A percentile compares a stretch with the other conserved stretches of the same genome.
phyloP scores from a whole-genome alignment of 2,329 filamentous ascomycete species.

The Capronia coronata region DNA sequence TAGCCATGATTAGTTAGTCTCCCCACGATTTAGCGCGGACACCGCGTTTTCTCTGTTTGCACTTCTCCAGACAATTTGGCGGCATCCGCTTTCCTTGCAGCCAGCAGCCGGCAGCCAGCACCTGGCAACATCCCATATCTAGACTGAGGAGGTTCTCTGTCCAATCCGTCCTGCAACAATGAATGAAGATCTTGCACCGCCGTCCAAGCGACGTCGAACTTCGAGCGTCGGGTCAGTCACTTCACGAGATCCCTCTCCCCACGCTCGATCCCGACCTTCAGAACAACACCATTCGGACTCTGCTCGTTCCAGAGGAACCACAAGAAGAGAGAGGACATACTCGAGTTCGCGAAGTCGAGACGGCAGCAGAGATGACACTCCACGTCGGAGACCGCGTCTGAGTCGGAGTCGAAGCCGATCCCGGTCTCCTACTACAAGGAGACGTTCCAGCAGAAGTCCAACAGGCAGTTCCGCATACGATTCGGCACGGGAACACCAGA shows the following conservation, averaged over 20 bases:
- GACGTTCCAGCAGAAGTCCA: constrained; percentile 12
- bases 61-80: background rate
- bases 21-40: background rate
- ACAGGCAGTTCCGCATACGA: constrained; percentile 19
- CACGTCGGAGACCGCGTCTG: constrained; percentile 8
- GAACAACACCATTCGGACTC: constrained; percentile 8
- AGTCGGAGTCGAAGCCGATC: background rate
- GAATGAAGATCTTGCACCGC: constrained; percentile 15
- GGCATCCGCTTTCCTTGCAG: no score
- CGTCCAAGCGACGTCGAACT: constrained; percentile 23
- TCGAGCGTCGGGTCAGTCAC: constrained; percentile 20
- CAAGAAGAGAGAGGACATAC: constrained; percentile 14
- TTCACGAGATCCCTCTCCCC: constrained; percentile 8
- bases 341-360: constrained; percentile 18
- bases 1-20: background rate
- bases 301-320: constrained; percentile 7
- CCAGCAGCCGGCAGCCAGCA: no score
- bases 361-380: constrained; percentile 3
- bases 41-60: background rate
- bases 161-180: background rate
- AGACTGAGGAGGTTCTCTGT: background rate
- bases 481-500: constrained; percentile 17
- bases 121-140: no score
- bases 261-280: constrained; percentile 5
- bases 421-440: constrained; percentile 8